Conservation (phyloP, 2,329 filamentous ascomycete genomes). For the Colletotrichum salicis region DNA sequence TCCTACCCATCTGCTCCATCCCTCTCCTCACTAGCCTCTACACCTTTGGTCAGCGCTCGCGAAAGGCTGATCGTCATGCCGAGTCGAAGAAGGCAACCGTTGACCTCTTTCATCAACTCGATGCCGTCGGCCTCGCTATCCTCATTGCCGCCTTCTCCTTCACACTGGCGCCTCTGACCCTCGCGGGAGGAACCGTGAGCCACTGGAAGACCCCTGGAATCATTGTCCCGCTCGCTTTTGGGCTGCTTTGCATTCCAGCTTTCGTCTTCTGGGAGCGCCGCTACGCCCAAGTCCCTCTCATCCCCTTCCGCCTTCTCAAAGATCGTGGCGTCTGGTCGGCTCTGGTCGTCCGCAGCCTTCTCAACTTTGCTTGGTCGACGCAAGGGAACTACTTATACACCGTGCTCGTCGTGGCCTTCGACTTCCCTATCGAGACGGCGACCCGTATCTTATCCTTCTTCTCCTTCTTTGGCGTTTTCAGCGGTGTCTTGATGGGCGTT, state of each 20-base stretch:
- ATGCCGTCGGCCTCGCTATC: constrained; percentile 59
- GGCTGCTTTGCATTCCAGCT: constrained; percentile 57
- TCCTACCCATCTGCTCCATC: constrained; percentile 66
- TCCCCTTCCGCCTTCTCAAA: constrained; percentile 67
- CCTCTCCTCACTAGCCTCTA: constrained; percentile 59
- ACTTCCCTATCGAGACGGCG: constrained; percentile 63
- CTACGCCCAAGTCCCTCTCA: constrained; percentile 60
- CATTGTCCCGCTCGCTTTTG: constrained; percentile 61
- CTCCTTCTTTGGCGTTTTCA: constrained; percentile 63
- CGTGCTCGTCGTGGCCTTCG: constrained; percentile 67
- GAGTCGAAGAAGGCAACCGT: constrained; percentile 44
- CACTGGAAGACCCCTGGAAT: constrained; percentile 64
- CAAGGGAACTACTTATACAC: constrained; percentile 71
- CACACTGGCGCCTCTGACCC: constrained; percentile 62
- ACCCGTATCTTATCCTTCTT: constrained; percentile 68
- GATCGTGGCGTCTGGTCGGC: constrained; percentile 72
- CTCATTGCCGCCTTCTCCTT: constrained; percentile 58
- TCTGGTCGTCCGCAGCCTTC: constrained; percentile 61
- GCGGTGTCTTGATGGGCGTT: constrained; percentile 61
- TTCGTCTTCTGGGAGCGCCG: constrained; percentile 66
- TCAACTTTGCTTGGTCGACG: constrained; percentile 65
- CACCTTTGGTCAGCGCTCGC: constrained; percentile 55
- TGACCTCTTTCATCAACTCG: constrained; percentile 67
- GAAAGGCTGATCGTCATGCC: constrained; percentile 37
- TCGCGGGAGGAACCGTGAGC: constrained; percentile 59